Percentiles rank a stretch among this genome's conserved stretches.
Evolutionary conservation across 768 basidiomycete species (phyloP).

Genomic region (Suillus variegatus): DNA sequence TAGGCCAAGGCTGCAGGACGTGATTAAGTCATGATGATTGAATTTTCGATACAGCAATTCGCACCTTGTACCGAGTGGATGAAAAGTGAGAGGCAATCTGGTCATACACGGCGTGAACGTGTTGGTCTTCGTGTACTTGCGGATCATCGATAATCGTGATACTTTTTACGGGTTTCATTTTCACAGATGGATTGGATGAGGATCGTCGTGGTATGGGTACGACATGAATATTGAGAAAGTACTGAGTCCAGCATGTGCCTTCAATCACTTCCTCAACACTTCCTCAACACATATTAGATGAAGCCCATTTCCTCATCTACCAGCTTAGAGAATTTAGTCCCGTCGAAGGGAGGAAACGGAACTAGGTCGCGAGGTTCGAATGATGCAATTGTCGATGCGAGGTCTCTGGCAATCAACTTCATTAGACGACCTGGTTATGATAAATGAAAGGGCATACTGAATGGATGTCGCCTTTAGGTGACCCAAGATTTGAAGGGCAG

Average conservation of each 20-base stretch:
- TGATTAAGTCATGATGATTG: background rate
- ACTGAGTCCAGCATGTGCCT: background rate
- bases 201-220: constrained; percentile 7
- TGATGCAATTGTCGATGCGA: constrained; percentile 53
- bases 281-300: constrained; percentile 25
- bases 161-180: constrained; percentile 19
- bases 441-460: constrained; percentile 44
- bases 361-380: constrained; percentile 47
- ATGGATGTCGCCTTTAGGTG: constrained; percentile 60
- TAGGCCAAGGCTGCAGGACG: constrained; percentile 79
- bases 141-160: constrained; percentile 53
- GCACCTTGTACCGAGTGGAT: constrained; percentile 84
- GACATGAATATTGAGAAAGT: background rate
- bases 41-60: background rate
- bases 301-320: constrained; percentile 84
- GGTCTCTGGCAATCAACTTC: constrained; percentile 40
- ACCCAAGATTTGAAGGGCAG: constrained; percentile 56
- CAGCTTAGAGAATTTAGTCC: constrained; percentile 61
- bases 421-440: constrained; percentile 1
- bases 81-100: constrained; percentile 87
- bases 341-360: constrained; percentile 71
- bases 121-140: constrained; percentile 62
- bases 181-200: background rate
- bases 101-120: constrained; percentile 86
- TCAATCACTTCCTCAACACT: background rate